These are phyloP conservation scores for Sindora glabra DNA, from an alignment of 306 rosid species.

Conservation along the genomic window DNA sequence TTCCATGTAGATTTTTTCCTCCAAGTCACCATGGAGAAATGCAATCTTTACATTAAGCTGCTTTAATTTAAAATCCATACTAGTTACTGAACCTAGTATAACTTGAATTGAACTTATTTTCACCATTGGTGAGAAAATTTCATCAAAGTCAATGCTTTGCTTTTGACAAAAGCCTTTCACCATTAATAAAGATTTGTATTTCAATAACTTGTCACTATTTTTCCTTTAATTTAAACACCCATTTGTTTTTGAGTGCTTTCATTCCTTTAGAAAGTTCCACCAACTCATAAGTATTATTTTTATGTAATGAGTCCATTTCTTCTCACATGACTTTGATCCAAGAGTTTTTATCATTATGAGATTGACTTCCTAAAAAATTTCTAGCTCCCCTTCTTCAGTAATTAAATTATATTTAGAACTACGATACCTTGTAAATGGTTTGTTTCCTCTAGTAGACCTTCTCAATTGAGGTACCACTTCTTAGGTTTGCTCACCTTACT, in stretches of 20 bases:
- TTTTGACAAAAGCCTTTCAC: neutral
- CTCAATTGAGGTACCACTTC: neutral
- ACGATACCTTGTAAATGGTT: neutral
- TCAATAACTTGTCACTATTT: neutral
- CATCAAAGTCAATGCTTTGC: neutral
- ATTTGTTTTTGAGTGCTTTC: too few species aligned
- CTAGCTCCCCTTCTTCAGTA: too few species aligned
- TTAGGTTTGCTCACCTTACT: neutral
- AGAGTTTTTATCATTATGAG: too few species aligned
- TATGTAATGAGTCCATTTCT: neutral
- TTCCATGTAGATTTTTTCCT: neutral
- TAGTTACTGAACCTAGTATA: neutral
- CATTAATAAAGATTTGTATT: neutral
- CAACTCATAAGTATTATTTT: neutral
- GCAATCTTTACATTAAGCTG: neutral
- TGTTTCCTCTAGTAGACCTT: neutral
- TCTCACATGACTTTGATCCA: neutral
- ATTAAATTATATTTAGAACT: neutral
- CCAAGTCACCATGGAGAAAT: neutral
- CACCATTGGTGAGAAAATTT: neutral
- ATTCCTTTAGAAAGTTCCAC: neutral
- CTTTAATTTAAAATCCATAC: neutral
- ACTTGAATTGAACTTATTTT: neutral
- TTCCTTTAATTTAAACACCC: neutral
- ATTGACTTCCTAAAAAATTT: too few species aligned